Evolutionary conservation across 164 flowering plant genomes (phyloP), one percentile per base, ranked within the genome.

Genomic region (Liriodendron chinense): DNA sequence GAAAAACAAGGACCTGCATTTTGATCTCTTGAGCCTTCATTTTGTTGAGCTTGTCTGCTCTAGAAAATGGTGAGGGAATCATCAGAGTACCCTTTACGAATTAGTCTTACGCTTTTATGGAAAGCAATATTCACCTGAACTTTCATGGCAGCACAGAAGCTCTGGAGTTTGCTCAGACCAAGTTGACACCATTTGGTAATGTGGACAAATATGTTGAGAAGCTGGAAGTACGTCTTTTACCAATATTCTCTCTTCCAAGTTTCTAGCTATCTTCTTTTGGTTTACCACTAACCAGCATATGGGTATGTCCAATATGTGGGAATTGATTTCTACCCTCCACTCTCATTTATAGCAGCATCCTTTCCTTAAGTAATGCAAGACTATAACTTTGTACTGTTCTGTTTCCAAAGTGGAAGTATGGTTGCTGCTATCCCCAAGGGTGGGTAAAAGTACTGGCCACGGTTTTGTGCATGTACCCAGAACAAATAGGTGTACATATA

Each of bases 21-120:
- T 96, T 84, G 98, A 96, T 87, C 98, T 94, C 70, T 81, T 94
- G 79, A 86, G 92, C 82, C 98, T 96, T 81, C 99, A 93, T 86
- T 96, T 90, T 86, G 94, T 89, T 69, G 89, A 90, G 82, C 97
- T 96, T 80, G 90, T 96, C 12, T 82, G 90, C 78, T 81, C 89
- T 18, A 86, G 90, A 67, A 94, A 89, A 80, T 89, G 91, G 98
- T 96, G 79, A 88, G 92, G 10, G 47, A 56, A 73, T 34, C n/a
- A n/a, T n/a, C n/a, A n/a, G n/a, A n/a, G n/a, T n/a, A n/a, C n/a
- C n/a, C 22, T 69, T 16, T 3, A 50, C 61, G 70, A 72, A 2
- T 25, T 71, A 16, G 59, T 0, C 18, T 24, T 6, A 1, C 20
- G 71, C 34, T 71, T 18, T 48, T 47, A 67, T 59, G 43, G 64